Conservation (phyloP, 768 basidiomycete species). For the Leucosporidium scottii region DNA sequence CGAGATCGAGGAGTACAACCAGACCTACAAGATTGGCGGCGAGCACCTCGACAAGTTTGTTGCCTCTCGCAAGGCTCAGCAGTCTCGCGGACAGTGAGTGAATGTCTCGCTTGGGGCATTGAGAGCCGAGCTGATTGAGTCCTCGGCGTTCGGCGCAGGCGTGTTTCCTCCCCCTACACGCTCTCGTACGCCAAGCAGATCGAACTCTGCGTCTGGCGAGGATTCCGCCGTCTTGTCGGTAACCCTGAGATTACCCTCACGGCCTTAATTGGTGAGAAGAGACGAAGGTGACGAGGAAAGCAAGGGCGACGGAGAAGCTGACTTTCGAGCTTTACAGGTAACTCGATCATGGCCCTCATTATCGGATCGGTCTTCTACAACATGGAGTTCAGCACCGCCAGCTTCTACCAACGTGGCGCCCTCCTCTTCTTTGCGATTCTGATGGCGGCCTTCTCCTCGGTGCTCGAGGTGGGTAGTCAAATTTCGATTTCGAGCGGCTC, state of each 20-base stretch:
- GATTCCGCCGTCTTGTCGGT: slow-evolving; percentile 47
- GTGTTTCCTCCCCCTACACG: slow-evolving; percentile 45
- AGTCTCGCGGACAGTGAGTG: slow-evolving; percentile 44
- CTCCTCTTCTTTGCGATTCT: slow-evolving; percentile 55
- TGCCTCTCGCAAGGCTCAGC: slow-evolving; percentile 40
- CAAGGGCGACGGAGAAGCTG: too few species aligned
- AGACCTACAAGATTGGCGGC: slow-evolving; percentile 39
- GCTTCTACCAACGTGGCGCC: slow-evolving; percentile 66
- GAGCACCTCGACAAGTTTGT: slow-evolving; percentile 39
- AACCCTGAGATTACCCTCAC: slow-evolving; percentile 38
- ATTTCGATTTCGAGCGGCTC: slow-evolving; percentile 9
- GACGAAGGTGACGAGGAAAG: too few species aligned
- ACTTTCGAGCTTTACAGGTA: slow-evolving; percentile 9
- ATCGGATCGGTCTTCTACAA: slow-evolving; percentile 61
- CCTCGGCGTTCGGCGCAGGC: neutral
- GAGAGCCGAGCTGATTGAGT: neutral
- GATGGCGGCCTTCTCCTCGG: slow-evolving; percentile 7
- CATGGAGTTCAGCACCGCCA: slow-evolving; percentile 51
- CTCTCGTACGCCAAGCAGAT: slow-evolving; percentile 49
- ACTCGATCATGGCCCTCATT: slow-evolving; percentile 46
- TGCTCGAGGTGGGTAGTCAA: neutral
- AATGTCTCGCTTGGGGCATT: neutral
- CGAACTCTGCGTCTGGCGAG: slow-evolving; percentile 46
- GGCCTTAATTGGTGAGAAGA: too few species aligned
- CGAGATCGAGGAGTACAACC: slow-evolving; percentile 44